Evolutionary conservation across 2,329 filamentous ascomycete species (phyloP), one percentile per base, ranked within the genome.

Genomic region (Aspergillus novofumigatus): DNA sequence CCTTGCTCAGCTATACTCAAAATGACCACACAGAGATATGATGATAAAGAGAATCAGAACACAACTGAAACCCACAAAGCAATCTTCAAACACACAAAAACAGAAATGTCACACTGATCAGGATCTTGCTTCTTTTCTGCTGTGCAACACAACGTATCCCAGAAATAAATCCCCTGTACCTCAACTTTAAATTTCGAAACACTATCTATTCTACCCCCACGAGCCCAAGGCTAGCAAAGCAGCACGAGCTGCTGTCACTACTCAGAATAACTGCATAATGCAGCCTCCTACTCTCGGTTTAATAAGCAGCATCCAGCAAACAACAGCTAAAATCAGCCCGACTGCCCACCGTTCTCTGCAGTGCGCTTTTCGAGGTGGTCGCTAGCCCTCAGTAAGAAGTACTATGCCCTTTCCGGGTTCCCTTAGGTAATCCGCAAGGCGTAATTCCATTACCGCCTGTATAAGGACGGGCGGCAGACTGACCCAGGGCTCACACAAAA

Each of bases 161-260:
- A 20, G 10, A 47, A 23, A 26, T 25, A 38, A 17, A 38, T 47
- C 5, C 21, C 44, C 10, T 26, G 44, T 47, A 47, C 44, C 11
- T 23, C 44, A 47, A 25, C 5, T 23, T 47, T 23, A 11, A 25
- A 14, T 14, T 11, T 47, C 21, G 9, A 23, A 14, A 21, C 11
- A 47, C 10, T 49, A 17, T 11, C 10, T 26, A 26, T 14, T 32
- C 29, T 47, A 14, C 41, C 52, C 45, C 52, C 52, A 54, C 52
- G 45, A 54, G 52, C 23, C 41, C 25, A 61, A 50, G 42, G 14
- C 57, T 17, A 59, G 53, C 52, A 26, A 52, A 50, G 52, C 56
- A 56, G 58, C 55, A 58, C 55, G 53, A 58, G 55, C 52, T 55
- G 53, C 53, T 50, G 42, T 45, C 20, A 41, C 26, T 14, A 35